phyloP scores from a whole-genome alignment of 208 protist genomes.

The Herpetomonas tarakana region DNA sequence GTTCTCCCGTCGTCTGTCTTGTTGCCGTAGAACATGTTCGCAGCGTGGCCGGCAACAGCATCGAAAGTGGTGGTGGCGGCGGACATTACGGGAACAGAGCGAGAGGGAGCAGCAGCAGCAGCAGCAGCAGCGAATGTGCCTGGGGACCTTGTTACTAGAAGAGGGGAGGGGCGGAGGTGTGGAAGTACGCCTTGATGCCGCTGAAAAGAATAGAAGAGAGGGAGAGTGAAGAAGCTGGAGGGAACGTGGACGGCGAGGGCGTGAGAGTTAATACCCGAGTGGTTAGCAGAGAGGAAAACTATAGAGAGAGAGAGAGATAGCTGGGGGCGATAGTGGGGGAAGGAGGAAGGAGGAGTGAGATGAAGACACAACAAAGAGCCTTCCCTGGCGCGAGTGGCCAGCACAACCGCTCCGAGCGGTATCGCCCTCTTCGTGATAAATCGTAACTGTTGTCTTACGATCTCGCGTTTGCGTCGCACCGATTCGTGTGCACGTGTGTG shows the following conservation, averaged over 20 bases:
- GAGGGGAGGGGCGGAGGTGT: no score
- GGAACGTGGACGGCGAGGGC: neutral
- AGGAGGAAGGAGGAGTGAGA: conserved; percentile 5
- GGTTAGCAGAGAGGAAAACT: conserved; percentile 7
- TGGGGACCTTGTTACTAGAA: no score
- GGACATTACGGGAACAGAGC: neutral
- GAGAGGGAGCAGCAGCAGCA: conserved; percentile 14
- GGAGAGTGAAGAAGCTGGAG: no score
- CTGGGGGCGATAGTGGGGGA: conserved; percentile 12
- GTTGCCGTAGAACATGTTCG: conserved; percentile 49
- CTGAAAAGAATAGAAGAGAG: no score
- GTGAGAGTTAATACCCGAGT: neutral
- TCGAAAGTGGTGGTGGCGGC: conserved; percentile 34
- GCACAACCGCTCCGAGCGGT: no score
- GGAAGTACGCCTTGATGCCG: conserved; percentile 1
- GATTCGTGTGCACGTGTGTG: no score
- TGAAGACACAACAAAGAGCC: no score
- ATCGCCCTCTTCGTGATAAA: no score
- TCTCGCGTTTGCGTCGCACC: no score
- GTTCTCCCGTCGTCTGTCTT: conserved; percentile 22
- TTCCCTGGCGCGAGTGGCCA: no score
- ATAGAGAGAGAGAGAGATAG: neutral
- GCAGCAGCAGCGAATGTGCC: no score
- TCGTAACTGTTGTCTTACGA: no score
- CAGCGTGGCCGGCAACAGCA: conserved; percentile 58